A percentile compares a stretch with the other conserved stretches of the same genome.
Conservation (phyloP, 345 rosid species). For the Crucihimalaya himalaica region DNA sequence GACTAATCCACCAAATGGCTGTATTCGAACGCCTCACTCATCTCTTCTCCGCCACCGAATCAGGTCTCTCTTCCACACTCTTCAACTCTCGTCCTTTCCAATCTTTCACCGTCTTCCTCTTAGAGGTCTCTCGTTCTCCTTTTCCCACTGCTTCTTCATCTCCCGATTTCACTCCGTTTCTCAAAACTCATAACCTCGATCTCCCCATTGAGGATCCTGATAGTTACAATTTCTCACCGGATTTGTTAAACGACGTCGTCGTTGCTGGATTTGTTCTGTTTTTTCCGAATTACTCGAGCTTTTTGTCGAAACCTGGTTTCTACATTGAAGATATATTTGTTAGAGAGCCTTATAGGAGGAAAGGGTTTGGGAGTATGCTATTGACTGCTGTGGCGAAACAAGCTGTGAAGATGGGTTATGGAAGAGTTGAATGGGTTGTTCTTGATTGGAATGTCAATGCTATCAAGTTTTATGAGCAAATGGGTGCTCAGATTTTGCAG, state of each 20-base stretch:
- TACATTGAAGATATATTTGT: constrained; percentile 82
- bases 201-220: constrained; percentile 63
- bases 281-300: constrained; percentile 73
- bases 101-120: constrained; percentile 80
- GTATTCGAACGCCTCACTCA: constrained; percentile 74
- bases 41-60: constrained; percentile 76
- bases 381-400: constrained; percentile 79
- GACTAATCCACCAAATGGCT: constrained; percentile 86
- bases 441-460: constrained; percentile 93
- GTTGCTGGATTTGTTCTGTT: constrained; percentile 88
- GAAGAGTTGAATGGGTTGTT: constrained; percentile 89
- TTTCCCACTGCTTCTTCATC: constrained; percentile 25
- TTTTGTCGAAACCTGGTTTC: constrained; percentile 77
- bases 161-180: constrained; percentile 46
- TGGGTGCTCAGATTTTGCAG: constrained; percentile 76
- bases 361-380: constrained; percentile 75
- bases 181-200: constrained; percentile 48
- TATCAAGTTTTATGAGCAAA: constrained; percentile 74
- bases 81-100: constrained; percentile 74
- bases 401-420: constrained; percentile 86
- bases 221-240: constrained; percentile 45
- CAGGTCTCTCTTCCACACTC: constrained; percentile 71
- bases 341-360: constrained; percentile 78
- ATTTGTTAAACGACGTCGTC: constrained; percentile 40
- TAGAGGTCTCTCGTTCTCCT: constrained; percentile 66